Conservation (phyloP, 495 filamentous ascomycete species). For the Lophiostoma macrostomum region DNA sequence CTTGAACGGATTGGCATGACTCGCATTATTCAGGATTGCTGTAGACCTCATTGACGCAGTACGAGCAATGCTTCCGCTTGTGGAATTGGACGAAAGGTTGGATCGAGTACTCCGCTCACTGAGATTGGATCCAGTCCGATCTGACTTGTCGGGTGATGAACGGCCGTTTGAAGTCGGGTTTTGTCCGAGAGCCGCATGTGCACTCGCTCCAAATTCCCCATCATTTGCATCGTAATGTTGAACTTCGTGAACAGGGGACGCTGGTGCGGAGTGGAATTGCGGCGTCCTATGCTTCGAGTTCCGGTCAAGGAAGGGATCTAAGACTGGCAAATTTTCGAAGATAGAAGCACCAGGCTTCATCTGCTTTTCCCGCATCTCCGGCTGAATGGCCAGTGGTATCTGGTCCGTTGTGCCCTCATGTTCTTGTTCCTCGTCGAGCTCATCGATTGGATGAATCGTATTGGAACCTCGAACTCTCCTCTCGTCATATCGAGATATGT, state of each 20-base stretch:
- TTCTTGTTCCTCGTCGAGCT: constrained; percentile 60
- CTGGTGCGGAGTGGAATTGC: constrained; percentile 21
- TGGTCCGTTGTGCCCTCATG: constrained; percentile 1
- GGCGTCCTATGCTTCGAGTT: background rate
- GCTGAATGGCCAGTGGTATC: constrained; percentile 6
- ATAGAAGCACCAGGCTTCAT: constrained; percentile 4
- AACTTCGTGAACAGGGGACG: constrained; percentile 19
- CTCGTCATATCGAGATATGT: constrained; percentile 48
- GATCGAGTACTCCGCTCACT: constrained; percentile 30
- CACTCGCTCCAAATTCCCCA: no score
- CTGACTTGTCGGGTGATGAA: constrained; percentile 32
- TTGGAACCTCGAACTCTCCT: constrained; percentile 49
- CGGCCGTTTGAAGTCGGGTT: constrained; percentile 18
- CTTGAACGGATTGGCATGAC: constrained; percentile 25
- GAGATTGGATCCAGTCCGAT: constrained; percentile 33
- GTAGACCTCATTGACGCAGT: constrained; percentile 26
- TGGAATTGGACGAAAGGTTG: constrained; percentile 25
- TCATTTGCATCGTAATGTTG: no score
- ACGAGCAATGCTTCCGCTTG: constrained; percentile 14
- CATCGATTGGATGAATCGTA: constrained; percentile 64
- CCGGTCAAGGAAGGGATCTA: constrained; percentile 27
- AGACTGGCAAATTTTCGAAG: constrained; percentile 24
- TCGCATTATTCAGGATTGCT: constrained; percentile 16
- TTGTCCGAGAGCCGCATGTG: constrained; percentile 4
- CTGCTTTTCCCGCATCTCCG: constrained; percentile 19